These are phyloP conservation scores for Teratosphaeria zuluensis DNA, from an alignment of 2,329 filamentous ascomycete species.

Conservation along the genomic window DNA sequence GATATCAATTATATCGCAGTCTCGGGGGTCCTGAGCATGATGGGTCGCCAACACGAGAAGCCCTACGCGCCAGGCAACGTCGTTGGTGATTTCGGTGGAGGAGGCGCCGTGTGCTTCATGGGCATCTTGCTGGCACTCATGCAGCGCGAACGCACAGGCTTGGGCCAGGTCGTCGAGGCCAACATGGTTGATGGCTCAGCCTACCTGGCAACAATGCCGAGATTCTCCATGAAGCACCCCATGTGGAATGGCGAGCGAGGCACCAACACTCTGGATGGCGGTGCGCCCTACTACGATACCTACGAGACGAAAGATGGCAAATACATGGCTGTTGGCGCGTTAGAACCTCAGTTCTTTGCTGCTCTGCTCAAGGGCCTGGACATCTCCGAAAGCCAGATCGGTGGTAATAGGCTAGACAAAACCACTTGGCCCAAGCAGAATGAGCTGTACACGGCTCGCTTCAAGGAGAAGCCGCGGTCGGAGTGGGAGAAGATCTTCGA, in stretches of 20 bases:
- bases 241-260: constrained; percentile 58
- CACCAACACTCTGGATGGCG: constrained; percentile 70
- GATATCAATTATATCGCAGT: constrained; percentile 96
- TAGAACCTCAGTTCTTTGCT: constrained; percentile 79
- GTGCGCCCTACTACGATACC: constrained; percentile 79
- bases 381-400: constrained; percentile 35
- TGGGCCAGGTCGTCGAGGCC: constrained; percentile 82
- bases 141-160: constrained; percentile 51
- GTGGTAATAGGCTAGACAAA: constrained; percentile 48
- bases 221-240: constrained; percentile 54
- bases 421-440: constrained; percentile 59
- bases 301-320: constrained; percentile 73
- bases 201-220: constrained; percentile 69
- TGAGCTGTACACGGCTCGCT: constrained; percentile 50
- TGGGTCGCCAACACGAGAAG: constrained; percentile 59
- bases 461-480: constrained; percentile 57
- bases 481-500: constrained; percentile 87
- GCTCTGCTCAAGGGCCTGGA: constrained; percentile 58
- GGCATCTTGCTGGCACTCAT: constrained; percentile 75
- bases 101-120: constrained; percentile 70
- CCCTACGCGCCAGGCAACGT: constrained; percentile 77
- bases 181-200: constrained; percentile 92
- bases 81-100: constrained; percentile 83
- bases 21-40: constrained; percentile 64
- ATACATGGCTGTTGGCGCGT: constrained; percentile 76